phyloP scores from a whole-genome alignment of 169 alveolate species.

The Plasmodium gonderi region DNA sequence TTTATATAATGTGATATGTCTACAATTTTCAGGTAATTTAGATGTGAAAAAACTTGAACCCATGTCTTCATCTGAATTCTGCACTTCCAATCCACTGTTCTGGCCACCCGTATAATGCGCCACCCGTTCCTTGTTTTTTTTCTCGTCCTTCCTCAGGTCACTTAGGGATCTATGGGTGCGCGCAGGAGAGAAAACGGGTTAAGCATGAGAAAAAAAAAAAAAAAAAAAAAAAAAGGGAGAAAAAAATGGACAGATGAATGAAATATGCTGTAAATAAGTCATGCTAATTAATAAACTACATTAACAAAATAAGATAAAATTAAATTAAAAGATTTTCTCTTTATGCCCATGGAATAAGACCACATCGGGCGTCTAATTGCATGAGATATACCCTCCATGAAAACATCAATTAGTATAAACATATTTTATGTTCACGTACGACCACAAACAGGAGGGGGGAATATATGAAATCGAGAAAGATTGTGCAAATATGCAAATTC shows the following conservation, averaged over 20 bases:
- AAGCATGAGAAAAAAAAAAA: background rate
- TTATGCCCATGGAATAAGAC: too few relatives aligned
- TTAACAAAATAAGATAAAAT: too few relatives aligned
- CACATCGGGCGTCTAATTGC: too few relatives aligned
- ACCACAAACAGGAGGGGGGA: too few relatives aligned
- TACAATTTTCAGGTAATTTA: conserved; percentile 56
- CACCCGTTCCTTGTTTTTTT: conserved; percentile 48
- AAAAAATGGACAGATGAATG: background rate
- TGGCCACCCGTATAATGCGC: conserved; percentile 73
- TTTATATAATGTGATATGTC: conserved; percentile 81
- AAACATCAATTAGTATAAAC: too few relatives aligned
- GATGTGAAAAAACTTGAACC: conserved; percentile 16
- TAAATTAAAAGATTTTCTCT: too few relatives aligned
- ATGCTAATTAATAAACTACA: too few relatives aligned
- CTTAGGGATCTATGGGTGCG: conserved; percentile 28
- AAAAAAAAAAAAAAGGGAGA: background rate
- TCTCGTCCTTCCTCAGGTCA: conserved; percentile 64
- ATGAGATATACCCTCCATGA: too few relatives aligned
- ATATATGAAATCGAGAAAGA: too few relatives aligned
- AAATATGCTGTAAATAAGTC: too few relatives aligned
- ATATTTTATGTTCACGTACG: too few relatives aligned
- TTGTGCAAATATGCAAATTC: too few relatives aligned
- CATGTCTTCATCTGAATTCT: conserved; percentile 45
- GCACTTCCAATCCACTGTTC: conserved; percentile 59
- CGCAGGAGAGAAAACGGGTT: background rate